Conservation (phyloP, 116 monocot species). For the Cymodocea nodosa region DNA sequence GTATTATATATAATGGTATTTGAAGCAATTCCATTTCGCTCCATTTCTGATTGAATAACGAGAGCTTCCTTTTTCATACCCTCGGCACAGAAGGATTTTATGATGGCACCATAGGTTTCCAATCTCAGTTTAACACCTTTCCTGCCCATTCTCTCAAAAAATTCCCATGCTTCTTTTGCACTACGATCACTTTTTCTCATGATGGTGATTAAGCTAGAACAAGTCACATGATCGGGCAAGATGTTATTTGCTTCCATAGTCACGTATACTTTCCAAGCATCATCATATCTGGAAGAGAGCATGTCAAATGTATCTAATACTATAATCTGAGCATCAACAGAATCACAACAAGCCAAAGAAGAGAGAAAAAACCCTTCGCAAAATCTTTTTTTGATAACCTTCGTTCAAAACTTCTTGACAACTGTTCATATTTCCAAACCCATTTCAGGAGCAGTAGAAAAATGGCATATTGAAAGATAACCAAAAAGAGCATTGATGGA, state of each 20-base stretch:
- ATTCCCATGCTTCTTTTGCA: conserved; percentile 88
- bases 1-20: conserved; percentile 89
- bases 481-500: no score
- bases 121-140: conserved; percentile 72
- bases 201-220: conserved; percentile 63
- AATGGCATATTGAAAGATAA: no score
- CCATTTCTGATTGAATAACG: conserved; percentile 90
- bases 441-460: no score
- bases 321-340: not conserved
- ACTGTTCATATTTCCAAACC: no score
- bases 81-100: conserved; percentile 79
- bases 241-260: conserved; percentile 69
- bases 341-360: not conserved
- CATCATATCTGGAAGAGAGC: conserved; percentile 48
- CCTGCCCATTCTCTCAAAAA: conserved; percentile 68
- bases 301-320: not conserved
- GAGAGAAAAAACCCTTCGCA: no score
- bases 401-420: no score
- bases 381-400: no score
- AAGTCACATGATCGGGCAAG: conserved; percentile 78
- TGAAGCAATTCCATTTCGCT: conserved; percentile 72
- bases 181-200: conserved; percentile 52
- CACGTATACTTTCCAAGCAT: conserved; percentile 80
- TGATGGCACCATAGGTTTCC: conserved; percentile 56
- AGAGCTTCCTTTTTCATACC: conserved; percentile 90